phyloP scores from a whole-genome alignment of 2,329 filamentous ascomycete species.

The Aspergillus sp. region DNA sequence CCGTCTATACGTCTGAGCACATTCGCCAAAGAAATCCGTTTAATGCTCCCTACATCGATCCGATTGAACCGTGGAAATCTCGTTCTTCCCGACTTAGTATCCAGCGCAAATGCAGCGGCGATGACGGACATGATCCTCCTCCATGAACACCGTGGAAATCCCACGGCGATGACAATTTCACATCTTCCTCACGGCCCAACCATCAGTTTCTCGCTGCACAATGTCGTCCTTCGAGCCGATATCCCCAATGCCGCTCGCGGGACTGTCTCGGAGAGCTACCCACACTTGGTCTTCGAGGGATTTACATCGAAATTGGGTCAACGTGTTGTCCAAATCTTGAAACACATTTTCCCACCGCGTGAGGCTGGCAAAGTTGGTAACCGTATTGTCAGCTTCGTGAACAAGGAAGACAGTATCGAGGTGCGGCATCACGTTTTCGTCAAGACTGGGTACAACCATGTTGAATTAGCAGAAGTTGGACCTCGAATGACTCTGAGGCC shows the following conservation, averaged over 20 bases:
- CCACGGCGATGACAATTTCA: constrained; percentile 79
- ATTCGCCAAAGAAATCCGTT: constrained; percentile 85
- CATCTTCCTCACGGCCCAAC: constrained; percentile 87
- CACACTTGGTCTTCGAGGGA: constrained; percentile 91
- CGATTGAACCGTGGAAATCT: constrained; percentile 87
- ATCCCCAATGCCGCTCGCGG: constrained; percentile 82
- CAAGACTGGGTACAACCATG: constrained; percentile 79
- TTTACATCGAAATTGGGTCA: constrained; percentile 76
- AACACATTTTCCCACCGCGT: constrained; percentile 87
- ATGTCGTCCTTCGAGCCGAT: constrained; percentile 86
- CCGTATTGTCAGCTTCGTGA: constrained; percentile 87
- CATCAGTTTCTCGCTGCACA: constrained; percentile 80
- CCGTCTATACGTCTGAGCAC: constrained; percentile 77
- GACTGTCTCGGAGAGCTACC: constrained; percentile 86
- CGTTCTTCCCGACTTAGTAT: constrained; percentile 76
- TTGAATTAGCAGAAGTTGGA: constrained; percentile 83
- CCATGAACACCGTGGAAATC: constrained; percentile 87
- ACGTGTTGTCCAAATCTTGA: constrained; percentile 80
- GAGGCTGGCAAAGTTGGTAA: constrained; percentile 80
- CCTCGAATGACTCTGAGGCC: constrained; percentile 95
- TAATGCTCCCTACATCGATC: constrained; percentile 77
- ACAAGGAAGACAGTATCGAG: constrained; percentile 81
- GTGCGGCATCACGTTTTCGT: constrained; percentile 93
- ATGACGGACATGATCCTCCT: constrained; percentile 79
- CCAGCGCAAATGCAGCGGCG: constrained; percentile 70